phyloP scores from a whole-genome alignment of 2,329 filamentous ascomycete species.

The Claviceps sp. region DNA sequence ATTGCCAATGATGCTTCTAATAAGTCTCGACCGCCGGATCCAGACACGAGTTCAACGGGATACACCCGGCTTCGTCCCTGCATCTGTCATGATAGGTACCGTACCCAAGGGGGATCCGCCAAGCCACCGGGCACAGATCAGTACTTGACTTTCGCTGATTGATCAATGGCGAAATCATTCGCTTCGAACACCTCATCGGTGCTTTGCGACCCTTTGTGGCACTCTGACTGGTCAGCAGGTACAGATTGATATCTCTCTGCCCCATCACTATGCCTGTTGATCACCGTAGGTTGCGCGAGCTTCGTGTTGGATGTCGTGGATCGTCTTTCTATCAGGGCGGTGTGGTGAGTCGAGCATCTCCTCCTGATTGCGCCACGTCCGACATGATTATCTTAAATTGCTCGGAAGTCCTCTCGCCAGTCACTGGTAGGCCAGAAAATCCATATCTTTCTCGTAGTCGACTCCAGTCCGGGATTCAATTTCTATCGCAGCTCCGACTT shows the following conservation, averaged over 20 bases:
- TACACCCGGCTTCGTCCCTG: not conserved
- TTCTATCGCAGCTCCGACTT: not conserved
- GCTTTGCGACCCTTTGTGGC: not conserved
- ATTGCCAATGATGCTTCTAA: not conserved
- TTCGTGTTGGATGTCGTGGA: not conserved
- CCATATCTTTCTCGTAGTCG: not conserved
- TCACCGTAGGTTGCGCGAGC: not conserved
- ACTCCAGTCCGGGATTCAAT: not conserved
- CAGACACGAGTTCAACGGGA: not conserved
- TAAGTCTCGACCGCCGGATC: not conserved
- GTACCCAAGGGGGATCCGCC: slow-evolving; percentile 2
- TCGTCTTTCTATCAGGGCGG: slow-evolving; percentile 1
- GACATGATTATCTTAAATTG: not conserved
- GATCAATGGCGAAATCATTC: slow-evolving; percentile 10
- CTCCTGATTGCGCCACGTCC: not conserved
- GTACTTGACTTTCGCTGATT: slow-evolving; percentile 4
- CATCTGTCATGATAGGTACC: not conserved
- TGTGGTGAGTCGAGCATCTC: not conserved
- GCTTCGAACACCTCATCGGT: slow-evolving; percentile 7
- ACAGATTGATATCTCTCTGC: not conserved
- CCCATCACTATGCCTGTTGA: not conserved
- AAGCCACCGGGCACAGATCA: slow-evolving; percentile 3
- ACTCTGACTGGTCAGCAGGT: slow-evolving; percentile 6
- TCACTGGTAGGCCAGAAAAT: not conserved
- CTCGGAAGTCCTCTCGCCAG: not conserved